Conservation (phyloP, 371 early-diverging fungal species). For the Mucor piriformis region DNA sequence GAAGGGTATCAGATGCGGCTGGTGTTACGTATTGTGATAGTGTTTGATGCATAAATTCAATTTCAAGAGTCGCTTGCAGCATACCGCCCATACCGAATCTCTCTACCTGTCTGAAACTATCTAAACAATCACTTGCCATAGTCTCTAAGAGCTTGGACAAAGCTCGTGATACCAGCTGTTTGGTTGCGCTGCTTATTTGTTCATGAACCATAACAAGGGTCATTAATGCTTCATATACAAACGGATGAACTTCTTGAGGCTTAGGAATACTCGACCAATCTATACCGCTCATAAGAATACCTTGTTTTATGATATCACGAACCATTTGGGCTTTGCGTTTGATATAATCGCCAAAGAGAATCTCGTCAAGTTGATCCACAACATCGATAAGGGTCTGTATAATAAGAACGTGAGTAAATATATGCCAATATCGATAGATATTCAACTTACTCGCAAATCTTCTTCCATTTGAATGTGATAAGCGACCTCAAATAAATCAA, state of each 20-base stretch:
- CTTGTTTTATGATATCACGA: constrained; percentile 70
- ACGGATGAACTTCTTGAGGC: constrained; percentile 84
- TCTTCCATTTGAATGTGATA: constrained; percentile 64
- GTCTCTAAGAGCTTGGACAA: constrained; percentile 70
- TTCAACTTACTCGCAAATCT: constrained; percentile 63
- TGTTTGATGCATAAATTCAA: constrained; percentile 84
- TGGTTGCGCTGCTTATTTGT: constrained; percentile 78
- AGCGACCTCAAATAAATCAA: constrained; percentile 69
- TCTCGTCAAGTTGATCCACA: constrained; percentile 71
- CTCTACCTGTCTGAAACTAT: constrained; percentile 78
- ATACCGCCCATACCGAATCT: constrained; percentile 88
- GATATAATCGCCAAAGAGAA: constrained; percentile 84
- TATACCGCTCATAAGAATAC: constrained; percentile 82
- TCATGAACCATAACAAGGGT: constrained; percentile 91
- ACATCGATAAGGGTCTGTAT: constrained; percentile 61
- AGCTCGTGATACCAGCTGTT: constrained; percentile 75
- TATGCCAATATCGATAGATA: background rate
- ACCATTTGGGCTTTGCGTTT: constrained; percentile 73
- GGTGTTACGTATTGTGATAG: constrained; percentile 71
- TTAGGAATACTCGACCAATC: constrained; percentile 82
- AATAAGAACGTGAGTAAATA: background rate
- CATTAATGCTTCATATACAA: constrained; percentile 86
- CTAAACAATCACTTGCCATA: constrained; percentile 79
- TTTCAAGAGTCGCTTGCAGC: constrained; percentile 88
- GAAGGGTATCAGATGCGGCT: constrained; percentile 61